phyloP scores from a whole-genome alignment of 2,329 filamentous ascomycete species.

The Xylariales sp. region DNA sequence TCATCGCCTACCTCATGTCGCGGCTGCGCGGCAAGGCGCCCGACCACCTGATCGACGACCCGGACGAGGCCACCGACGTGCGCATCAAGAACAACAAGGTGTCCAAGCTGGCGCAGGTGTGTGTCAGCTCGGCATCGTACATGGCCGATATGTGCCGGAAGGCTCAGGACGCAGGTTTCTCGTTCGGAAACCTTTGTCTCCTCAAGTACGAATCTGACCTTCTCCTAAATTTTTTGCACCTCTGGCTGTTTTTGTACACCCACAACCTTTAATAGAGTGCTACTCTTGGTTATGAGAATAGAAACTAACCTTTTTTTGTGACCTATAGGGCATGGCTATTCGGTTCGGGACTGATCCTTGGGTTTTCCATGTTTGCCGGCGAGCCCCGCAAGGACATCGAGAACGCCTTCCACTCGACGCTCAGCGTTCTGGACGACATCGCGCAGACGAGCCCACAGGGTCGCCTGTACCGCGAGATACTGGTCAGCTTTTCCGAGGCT shows the following conservation, averaged over 20 bases:
- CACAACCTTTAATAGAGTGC: no score
- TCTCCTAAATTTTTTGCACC: not conserved
- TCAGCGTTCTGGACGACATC: not conserved
- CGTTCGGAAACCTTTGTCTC: not conserved
- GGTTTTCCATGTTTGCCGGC: slow-evolving; percentile 1
- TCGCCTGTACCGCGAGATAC: not conserved
- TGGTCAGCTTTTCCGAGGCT: not conserved
- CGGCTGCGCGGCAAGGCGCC: not conserved
- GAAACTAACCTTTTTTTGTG: no score
- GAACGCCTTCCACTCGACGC: not conserved
- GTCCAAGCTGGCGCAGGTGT: slow-evolving; percentile 1
- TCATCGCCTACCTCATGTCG: not conserved
- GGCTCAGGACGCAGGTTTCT: not conserved
- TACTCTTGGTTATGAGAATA: no score
- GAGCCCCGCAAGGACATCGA: slow-evolving; percentile 1
- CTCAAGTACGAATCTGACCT: not conserved
- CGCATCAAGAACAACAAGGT: slow-evolving; percentile 1
- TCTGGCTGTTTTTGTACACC: no score
- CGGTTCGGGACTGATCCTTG: not conserved
- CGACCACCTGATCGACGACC: slow-evolving; percentile 1
- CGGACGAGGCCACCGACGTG: not conserved
- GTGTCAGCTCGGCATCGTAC: not conserved
- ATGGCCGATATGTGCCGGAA: not conserved
- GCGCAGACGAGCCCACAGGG: not conserved
- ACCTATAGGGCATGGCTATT: not conserved